These are phyloP conservation scores for Aspergillus sp. DNA, from an alignment of 2,329 filamentous ascomycete genomes.

Conservation along the genomic window DNA sequence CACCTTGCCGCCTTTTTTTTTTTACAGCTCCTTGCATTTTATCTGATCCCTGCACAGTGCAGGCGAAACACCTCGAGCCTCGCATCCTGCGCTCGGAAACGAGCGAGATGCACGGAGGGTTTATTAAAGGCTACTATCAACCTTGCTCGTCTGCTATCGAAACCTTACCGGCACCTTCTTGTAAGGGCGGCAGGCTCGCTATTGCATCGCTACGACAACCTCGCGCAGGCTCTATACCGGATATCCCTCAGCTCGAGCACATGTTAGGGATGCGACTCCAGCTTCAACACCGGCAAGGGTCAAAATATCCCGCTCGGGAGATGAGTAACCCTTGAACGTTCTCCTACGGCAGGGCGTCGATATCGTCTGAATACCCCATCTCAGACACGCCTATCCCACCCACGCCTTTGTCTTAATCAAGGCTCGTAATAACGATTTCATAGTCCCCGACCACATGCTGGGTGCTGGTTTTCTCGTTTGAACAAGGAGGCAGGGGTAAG, in stretches of 20 bases:
- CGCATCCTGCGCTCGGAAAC: background rate
- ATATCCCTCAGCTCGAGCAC: background rate
- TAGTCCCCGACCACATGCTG: background rate
- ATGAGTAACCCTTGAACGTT: background rate
- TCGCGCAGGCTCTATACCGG: background rate
- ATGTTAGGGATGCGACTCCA: background rate
- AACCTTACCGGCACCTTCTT: background rate
- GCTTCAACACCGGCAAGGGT: background rate
- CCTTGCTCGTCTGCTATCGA: background rate
- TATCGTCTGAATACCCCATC: background rate
- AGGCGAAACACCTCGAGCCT: background rate
- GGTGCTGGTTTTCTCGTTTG: no score
- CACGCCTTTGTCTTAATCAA: background rate
- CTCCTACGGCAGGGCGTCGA: background rate
- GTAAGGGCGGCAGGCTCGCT: background rate
- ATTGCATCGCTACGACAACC: background rate
- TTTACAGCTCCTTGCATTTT: constrained; percentile 8
- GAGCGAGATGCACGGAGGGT: background rate
- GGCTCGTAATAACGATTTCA: background rate
- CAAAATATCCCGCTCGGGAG: background rate
- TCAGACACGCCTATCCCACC: background rate
- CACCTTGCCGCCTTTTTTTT: background rate
- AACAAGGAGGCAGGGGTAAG: background rate
- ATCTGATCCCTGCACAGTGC: background rate
- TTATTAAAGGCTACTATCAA: background rate